phyloP scores from a whole-genome alignment of 2,329 filamentous ascomycete genomes.

The Alternaria novae-zelandiae region DNA sequence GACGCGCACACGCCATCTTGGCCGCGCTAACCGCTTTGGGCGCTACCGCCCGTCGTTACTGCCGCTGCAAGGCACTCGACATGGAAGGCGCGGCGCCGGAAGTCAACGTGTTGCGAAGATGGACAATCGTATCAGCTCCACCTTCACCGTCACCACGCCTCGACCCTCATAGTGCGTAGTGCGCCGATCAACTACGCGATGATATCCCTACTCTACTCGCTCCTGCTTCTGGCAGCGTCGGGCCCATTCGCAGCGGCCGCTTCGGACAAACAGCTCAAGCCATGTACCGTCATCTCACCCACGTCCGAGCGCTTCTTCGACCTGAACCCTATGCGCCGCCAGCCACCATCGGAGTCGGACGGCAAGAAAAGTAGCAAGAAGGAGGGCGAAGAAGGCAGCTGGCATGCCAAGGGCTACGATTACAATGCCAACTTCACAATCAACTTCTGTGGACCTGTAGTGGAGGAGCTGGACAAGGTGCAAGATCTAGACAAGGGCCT shows the following conservation, averaged over 20 bases:
- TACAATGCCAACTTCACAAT: slow-evolving; percentile 82
- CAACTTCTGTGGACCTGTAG: slow-evolving; percentile 80
- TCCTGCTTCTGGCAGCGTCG: slow-evolving; percentile 39
- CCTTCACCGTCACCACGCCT: slow-evolving; percentile 10
- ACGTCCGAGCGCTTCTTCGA: slow-evolving; percentile 69
- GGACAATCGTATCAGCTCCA: slow-evolving; percentile 8
- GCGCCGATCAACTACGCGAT: slow-evolving; percentile 21
- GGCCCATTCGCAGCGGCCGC: slow-evolving; percentile 34
- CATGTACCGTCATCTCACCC: slow-evolving; percentile 68
- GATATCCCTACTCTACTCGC: slow-evolving; percentile 34
- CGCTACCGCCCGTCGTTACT: slow-evolving; percentile 16
- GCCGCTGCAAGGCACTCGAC: slow-evolving; percentile 15
- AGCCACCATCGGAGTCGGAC: slow-evolving; percentile 49
- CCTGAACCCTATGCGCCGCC: slow-evolving; percentile 63
- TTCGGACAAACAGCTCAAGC: slow-evolving; percentile 56
- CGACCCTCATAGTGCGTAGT: slow-evolving; percentile 11
- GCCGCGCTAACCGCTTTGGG: slow-evolving; percentile 9
- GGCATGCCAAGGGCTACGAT: slow-evolving; percentile 74
- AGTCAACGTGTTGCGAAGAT: slow-evolving; percentile 30
- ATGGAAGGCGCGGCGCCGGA: slow-evolving; percentile 16
- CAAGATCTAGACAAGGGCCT: slow-evolving; percentile 66
- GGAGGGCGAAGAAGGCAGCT: slow-evolving; percentile 64
- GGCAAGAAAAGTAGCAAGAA: slow-evolving; percentile 54
- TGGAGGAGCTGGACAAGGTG: slow-evolving; percentile 68
- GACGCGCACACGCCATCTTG: slow-evolving; percentile 14